Evolutionary conservation across 257 asterid genomes (phyloP).

Genomic region (Phtheirospermum japonicum): DNA sequence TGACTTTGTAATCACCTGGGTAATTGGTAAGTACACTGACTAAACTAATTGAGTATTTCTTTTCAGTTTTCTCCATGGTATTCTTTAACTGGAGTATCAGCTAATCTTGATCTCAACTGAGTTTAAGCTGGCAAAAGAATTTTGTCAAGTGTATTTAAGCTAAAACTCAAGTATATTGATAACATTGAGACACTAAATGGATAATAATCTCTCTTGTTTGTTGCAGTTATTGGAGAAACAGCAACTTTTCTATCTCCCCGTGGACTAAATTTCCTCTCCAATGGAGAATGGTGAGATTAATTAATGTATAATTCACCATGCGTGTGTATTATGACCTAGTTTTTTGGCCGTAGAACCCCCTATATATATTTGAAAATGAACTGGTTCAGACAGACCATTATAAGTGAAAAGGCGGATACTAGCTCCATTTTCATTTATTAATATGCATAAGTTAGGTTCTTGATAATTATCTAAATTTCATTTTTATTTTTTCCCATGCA

Average conservation of each 20-base stretch:
- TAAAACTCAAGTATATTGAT: slow-evolving; percentile 5
- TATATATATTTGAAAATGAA: neutral
- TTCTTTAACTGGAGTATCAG: neutral
- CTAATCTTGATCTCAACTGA: neutral
- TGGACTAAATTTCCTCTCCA: slow-evolving; percentile 74
- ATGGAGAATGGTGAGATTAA: slow-evolving; percentile 88
- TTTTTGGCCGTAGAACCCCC: neutral
- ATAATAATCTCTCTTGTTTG: slow-evolving; percentile 6
- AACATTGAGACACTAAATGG: neutral
- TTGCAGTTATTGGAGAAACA: slow-evolving; percentile 97
- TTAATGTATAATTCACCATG: slow-evolving; percentile 12
- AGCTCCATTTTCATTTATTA: slow-evolving; percentile 10
- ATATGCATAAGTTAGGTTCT: slow-evolving; percentile 17
- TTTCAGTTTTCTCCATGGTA: neutral
- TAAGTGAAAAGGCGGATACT: neutral
- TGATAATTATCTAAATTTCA: slow-evolving; percentile 2
- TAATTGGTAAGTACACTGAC: slow-evolving; percentile 64
- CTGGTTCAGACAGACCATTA: neutral
- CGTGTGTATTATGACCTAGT: slow-evolving; percentile 20
- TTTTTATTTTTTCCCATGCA: slow-evolving; percentile 31
- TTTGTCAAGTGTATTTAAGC: neutral
- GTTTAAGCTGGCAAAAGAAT: slow-evolving; percentile 3
- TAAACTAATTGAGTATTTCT: slow-evolving; percentile 1
- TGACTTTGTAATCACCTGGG: slow-evolving; percentile 92
- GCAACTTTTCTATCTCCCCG: slow-evolving; percentile 68